Evolutionary conservation across 371 early-diverging fungal species (phyloP), one percentile per base, ranked within the genome.

Genomic region (Mucor indicus): DNA sequence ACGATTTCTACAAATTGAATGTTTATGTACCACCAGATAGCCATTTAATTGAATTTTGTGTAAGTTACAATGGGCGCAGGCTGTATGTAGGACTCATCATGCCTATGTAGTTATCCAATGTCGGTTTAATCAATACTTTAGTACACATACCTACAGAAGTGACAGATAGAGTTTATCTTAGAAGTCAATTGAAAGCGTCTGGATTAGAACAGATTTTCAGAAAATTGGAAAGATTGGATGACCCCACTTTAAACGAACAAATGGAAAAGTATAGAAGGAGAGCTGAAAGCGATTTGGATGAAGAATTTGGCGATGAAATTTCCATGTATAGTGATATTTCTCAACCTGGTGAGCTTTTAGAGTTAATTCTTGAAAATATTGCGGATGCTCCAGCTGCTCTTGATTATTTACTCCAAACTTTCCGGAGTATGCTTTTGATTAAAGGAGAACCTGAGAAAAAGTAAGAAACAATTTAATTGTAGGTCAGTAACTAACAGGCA

Each of bases 101-200:
- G 25, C 35, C 9, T 38, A 6, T 31, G n/a, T 60, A 80, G 69
- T 55, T 90, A 15, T 83, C 89, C 15, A 85, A 83, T 48, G 64
- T 90, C 50, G 78, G 91, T 24, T 72, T 90, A 31, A 76, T 90
- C 60, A 90, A 90, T 55, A 81, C 87, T 2, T 49, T 90, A 0
- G 77, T 86, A 1, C 74, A 80, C 45, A 83, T 87, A 13, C 81
- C 83, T n/a, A 82, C 84, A 37, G 84, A 89, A 44, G 80, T 84
- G 11, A 83, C 83, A 23, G 59, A 78, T 38, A 78, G 91, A 32
- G 69, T 84, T 35, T 81, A 91, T 44, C 58, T 87, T 35, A 70
- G 91, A 38, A 83, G 80, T 51, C 83, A 87, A 51, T 60, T 91
- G 44, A 77, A 83, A 21, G 69, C 76, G 0, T 82, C 81, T 36